Evolutionary conservation across 148 eudicot species (phyloP).

Genomic region (Dysphania ambrosioides): DNA sequence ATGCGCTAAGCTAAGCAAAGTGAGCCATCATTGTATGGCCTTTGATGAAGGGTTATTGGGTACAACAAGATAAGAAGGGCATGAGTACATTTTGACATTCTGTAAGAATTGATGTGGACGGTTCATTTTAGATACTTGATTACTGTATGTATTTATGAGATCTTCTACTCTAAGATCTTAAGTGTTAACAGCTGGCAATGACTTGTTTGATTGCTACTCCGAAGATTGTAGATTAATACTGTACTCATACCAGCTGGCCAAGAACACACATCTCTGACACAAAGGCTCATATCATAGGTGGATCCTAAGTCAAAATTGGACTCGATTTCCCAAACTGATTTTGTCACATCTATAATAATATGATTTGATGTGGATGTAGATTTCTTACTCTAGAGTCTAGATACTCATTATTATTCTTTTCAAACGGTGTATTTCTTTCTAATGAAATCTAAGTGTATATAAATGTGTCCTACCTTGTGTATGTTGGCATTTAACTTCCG

Average conservation of each 20-base stretch:
- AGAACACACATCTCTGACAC: background rate
- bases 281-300: constrained; percentile 3
- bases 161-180: background rate
- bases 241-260: constrained; percentile 12
- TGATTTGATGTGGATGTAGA: constrained; percentile 17
- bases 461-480: too few relatives aligned
- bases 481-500: too few relatives aligned
- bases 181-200: constrained; percentile 21
- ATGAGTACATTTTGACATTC: too few relatives aligned
- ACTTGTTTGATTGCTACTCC: background rate
- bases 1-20: too few relatives aligned
- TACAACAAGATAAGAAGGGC: too few relatives aligned
- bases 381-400: background rate
- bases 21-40: too few relatives aligned
- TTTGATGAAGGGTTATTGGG: too few relatives aligned
- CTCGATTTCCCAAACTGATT: constrained; percentile 4
- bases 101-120: background rate
- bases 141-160: constrained; percentile 7
- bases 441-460: background rate
- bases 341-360: background rate
- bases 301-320: constrained; percentile 14
- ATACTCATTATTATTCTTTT: background rate
- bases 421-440: background rate
- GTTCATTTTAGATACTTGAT: constrained; percentile 11
- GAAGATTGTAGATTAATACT: constrained; percentile 18